These are phyloP conservation scores for Mycena alexandri DNA, from an alignment of 768 basidiomycete species.

Conservation along the genomic window DNA sequence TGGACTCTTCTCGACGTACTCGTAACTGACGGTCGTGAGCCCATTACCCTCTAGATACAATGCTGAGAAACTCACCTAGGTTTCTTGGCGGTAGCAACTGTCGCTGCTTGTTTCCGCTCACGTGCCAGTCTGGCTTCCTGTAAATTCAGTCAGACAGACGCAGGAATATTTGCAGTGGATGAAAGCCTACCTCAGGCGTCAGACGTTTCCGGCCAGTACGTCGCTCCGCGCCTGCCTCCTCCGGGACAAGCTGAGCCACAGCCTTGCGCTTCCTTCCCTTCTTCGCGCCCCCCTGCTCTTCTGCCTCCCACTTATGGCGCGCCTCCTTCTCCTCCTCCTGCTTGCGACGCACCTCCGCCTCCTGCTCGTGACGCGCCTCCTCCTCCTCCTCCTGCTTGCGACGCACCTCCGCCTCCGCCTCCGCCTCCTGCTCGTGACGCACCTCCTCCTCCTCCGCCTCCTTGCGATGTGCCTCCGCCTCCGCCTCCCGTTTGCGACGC, in stretches of 20 bases:
- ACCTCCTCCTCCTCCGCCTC: not conserved
- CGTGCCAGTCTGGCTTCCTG: conserved; percentile 10
- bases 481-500: not conserved
- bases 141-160: not conserved
- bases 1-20: not conserved
- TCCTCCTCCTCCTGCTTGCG: too few species aligned
- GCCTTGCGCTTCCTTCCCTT: conserved; percentile 10
- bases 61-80: conserved; percentile 9
- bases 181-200: conserved; percentile 2
- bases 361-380: too few species aligned
- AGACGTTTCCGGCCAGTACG: not conserved
- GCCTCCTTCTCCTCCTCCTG: too few species aligned
- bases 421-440: too few species aligned
- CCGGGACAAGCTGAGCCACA: too few species aligned
- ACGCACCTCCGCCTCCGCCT: too few species aligned
- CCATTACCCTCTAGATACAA: not conserved
- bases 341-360: too few species aligned
- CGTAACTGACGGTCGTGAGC: not conserved
- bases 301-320: too few species aligned
- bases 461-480: not conserved
- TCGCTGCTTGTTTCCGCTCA: not conserved
- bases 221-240: too few species aligned
- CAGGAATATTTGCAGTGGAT: not conserved
- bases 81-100: not conserved
- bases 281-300: too few species aligned